phyloP scores from a whole-genome alignment of 1,139 yeast genomes.

The Arxiozyma telluris region DNA sequence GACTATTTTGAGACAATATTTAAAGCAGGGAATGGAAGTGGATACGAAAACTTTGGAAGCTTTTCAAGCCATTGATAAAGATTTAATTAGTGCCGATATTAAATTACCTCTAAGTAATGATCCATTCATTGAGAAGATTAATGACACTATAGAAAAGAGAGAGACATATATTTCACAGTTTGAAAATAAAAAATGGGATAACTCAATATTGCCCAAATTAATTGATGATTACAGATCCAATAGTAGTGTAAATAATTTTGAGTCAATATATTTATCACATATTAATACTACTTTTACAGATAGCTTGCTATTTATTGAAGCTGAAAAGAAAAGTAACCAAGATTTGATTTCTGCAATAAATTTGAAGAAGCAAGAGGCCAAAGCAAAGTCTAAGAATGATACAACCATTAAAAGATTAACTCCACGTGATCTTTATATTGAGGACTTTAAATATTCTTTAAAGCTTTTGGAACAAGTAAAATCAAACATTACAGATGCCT shows the following conservation, averaged over 20 bases:
- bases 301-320: slow-evolving; percentile 21
- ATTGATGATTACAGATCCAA: slow-evolving; percentile 38
- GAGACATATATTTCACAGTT: slow-evolving; percentile 36
- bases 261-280: slow-evolving; percentile 34
- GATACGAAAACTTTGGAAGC: slow-evolving; percentile 37
- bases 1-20: slow-evolving; percentile 39
- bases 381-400: background rate
- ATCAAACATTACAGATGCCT: slow-evolving; percentile 58
- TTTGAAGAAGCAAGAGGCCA: slow-evolving; percentile 1
- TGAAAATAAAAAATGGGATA: slow-evolving; percentile 40
- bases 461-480: slow-evolving; percentile 31
- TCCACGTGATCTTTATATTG: slow-evolving; percentile 19
- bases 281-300: slow-evolving; percentile 33
- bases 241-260: slow-evolving; percentile 27
- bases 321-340: slow-evolving; percentile 35
- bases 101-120: slow-evolving; percentile 21
- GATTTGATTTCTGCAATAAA: slow-evolving; percentile 27
- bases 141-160: slow-evolving; percentile 20
- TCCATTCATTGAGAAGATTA: slow-evolving; percentile 17
- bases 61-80: slow-evolving; percentile 25
- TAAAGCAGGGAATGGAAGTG: slow-evolving; percentile 52
- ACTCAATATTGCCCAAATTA: slow-evolving; percentile 44
- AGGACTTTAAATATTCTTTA: slow-evolving; percentile 20
- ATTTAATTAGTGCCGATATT: slow-evolving; percentile 25
- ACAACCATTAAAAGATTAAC: slow-evolving; percentile 12